These are phyloP conservation scores for Spatholobus suberectus DNA, from an alignment of 306 rosid species.

Conservation along the genomic window DNA sequence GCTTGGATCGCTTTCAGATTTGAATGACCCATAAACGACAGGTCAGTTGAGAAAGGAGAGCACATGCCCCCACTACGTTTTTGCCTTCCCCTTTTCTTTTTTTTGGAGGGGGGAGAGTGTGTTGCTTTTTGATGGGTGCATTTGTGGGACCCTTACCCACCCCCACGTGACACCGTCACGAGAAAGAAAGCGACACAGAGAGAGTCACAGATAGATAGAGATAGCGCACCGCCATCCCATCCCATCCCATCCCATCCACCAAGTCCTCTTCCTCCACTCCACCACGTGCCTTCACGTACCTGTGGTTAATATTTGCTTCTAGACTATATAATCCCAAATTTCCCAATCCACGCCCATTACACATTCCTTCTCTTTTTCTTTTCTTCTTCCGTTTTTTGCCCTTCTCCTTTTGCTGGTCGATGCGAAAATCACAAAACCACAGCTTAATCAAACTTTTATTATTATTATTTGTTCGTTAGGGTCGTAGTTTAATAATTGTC, in stretches of 20 bases:
- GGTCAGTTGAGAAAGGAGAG: conserved; percentile 60
- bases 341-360: conserved; percentile 27
- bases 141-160: conserved; percentile 58
- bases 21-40: conserved; percentile 74
- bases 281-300: conserved; percentile 65
- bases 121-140: conserved; percentile 30
- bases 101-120: not conserved
- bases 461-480: not conserved
- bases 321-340: too few relatives aligned
- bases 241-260: conserved; percentile 1
- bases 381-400: not conserved
- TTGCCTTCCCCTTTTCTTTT: not conserved
- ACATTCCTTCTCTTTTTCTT: not conserved
- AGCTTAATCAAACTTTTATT: not conserved
- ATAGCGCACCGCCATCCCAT: conserved; percentile 51
- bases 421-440: too few relatives aligned
- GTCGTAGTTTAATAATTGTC: not conserved
- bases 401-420: too few relatives aligned
- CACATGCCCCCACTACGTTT: conserved; percentile 76
- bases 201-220: conserved; percentile 22
- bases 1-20: conserved; percentile 51
- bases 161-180: conserved; percentile 92
- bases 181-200: conserved; percentile 53
- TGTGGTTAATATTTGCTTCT: conserved; percentile 13
- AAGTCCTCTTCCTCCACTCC: conserved; percentile 1